Evolutionary conservation across 108 stramenopile genomes (phyloP), one percentile per base, ranked within the genome.

Genomic region (Asterionellopsis glacialis): DNA sequence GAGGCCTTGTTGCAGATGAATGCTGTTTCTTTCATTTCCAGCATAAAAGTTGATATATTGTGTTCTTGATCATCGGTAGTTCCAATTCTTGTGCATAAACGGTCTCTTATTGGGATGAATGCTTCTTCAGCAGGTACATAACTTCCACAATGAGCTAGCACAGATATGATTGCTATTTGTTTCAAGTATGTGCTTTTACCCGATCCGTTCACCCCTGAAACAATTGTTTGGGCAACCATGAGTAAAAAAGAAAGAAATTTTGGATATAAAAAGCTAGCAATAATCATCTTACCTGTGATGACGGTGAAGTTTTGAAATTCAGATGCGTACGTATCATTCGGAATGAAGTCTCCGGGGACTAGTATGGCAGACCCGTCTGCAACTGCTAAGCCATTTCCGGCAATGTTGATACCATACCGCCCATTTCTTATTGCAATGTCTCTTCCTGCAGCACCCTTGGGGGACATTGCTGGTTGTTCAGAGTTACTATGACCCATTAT

Each of bases 1-100:
- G 83, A 87, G 16, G 94, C 89, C 12, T 79, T 71, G 41, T 80
- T 77, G 65, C 95, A 89, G 53, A 98, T 92, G 53, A 77, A 87
- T 4, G 95, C 92, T 4, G 87, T 85, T 65, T 96, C 95, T 57
- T 92, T 87, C 95, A 96, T 96, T 70, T 96, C 97, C 44, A 85
- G 60, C 82, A 98, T 81, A 63, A 98, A 98, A 0, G 95, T 93
- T 7, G 94, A 95, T 23, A 94, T 88, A 63, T 94, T 95, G 45
- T 93, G 85, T 48, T 93, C 92, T 65, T 90, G 87, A 51, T 95
- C 95, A 61, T 96, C 97, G 12, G 83, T 59, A 6, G 85, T 90
- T 22, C 95, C 95, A 43, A 95, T 95, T 39, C 97, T 56, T 28
- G 87, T 79, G 52, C 85, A 93, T 22, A 96, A 67, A 42, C 84